Evolutionary conservation across 257 asterid species (phyloP), one percentile per base, ranked within the genome.

Genomic region (Petrea volubilis): DNA sequence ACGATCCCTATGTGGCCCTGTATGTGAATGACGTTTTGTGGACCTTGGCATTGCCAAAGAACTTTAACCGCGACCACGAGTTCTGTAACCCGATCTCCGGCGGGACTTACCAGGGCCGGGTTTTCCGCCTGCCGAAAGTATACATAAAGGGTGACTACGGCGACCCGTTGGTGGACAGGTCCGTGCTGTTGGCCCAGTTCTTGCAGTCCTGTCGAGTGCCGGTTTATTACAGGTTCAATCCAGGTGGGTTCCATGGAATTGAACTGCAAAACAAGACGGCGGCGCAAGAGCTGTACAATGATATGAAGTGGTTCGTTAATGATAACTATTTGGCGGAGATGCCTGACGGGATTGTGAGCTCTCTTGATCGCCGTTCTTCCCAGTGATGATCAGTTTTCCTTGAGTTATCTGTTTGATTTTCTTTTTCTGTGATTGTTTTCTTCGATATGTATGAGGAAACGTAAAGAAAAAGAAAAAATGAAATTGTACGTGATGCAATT

Each of bases 61-160:
- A 38, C 5, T n/a, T 47, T 8, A 53, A 44, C 29, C 71, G 72
- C 1, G 76, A 76, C 47, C 80, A 76, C 41, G 74, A 52, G 10
- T 75, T 72, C 64, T 61, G 80, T 29, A 75, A 55, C 3, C 76
- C 80, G 8, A 69, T 66, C 0, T 29, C 46, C 1, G 72, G 72
- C 6, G 61, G 72, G 14, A 10, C 60, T 1, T 50, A 50, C 6
- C 0, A 11, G 23, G 72, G 61, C 3, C 44, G 72, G 29, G 72
- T 65, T 28, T 2, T 7, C 23, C 28, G 71, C n/a, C 28, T 65
- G 44, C 71, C 71, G 14, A 65, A 34, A 33, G 58, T 36, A 1
- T 66, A 28, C 14, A 11, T 64, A 4, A 64, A 64, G 15, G 24
- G 46, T 3, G 80, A 57, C 14, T 25, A 2, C 56, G 74, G 74